These are phyloP conservation scores for Begonia peltatifolia DNA, from an alignment of 306 rosid species.

Conservation along the genomic window DNA sequence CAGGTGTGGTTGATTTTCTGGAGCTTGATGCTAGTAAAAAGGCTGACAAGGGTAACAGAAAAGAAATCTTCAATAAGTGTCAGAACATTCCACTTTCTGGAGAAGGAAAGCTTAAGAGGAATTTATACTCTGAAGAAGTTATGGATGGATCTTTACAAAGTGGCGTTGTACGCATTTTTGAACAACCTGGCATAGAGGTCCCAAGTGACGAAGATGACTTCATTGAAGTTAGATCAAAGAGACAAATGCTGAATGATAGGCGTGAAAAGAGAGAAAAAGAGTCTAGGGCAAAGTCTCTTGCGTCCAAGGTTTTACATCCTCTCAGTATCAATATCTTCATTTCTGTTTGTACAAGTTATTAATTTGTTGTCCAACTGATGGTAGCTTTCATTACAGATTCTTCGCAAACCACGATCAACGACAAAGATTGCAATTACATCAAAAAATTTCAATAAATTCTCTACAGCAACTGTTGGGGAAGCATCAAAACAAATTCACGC, in stretches of 20 bases:
- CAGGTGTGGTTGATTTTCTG: slow-evolving; percentile 23
- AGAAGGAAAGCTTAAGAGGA: slow-evolving; percentile 62
- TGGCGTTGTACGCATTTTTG: slow-evolving; percentile 79
- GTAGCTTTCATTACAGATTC: slow-evolving; percentile 28
- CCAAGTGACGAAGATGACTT: slow-evolving; percentile 97
- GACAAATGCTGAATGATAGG: slow-evolving; percentile 92
- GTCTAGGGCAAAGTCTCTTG: slow-evolving; percentile 69
- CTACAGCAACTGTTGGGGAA: slow-evolving; percentile 29
- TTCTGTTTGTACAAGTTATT: slow-evolving; percentile 8
- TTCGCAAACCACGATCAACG: slow-evolving; percentile 39
- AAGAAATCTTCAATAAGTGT: slow-evolving; percentile 28
- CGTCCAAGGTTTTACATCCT: slow-evolving; percentile 35
- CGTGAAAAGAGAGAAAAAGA: slow-evolving; percentile 90
- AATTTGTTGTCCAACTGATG: slow-evolving; percentile 9
- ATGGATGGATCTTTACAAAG: slow-evolving; percentile 80
- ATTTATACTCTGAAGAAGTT: slow-evolving; percentile 61
- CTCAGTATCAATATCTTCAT: slow-evolving; percentile 1
- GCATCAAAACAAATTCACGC: slow-evolving; percentile 21
- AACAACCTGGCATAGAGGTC: slow-evolving; percentile 97
- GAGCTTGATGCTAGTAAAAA: slow-evolving; percentile 37
- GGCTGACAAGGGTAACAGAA: slow-evolving; percentile 39
- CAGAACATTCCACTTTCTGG: slow-evolving; percentile 37
- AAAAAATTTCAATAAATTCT: slow-evolving; percentile 32
- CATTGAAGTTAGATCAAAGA: slow-evolving; percentile 91
- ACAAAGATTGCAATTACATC: slow-evolving; percentile 19